Conservation (phyloP, 2,329 filamentous ascomycete species). For the Rutstroemia sp. region DNA sequence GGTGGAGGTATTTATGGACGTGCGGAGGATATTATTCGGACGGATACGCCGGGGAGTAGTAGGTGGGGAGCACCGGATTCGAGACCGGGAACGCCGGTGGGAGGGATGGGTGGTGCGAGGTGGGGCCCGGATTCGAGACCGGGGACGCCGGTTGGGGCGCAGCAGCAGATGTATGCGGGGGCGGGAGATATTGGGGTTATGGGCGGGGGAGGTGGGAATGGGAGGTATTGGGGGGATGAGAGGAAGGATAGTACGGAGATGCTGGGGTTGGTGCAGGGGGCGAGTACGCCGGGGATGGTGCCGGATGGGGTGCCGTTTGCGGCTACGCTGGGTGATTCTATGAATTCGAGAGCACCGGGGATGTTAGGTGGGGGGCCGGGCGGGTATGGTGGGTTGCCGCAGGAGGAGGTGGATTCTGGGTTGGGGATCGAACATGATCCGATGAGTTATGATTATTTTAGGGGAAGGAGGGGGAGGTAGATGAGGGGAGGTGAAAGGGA, state of each 20-base stretch:
- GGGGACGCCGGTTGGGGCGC: conserved; percentile 14
- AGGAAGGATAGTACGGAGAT: not conserved
- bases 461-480: conserved; percentile 14
- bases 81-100: conserved; percentile 19
- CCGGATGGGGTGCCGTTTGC: not conserved
- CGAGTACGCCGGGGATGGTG: not conserved
- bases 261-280: not conserved
- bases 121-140: conserved; percentile 20
- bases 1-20: conserved; percentile 56
- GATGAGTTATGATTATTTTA: conserved; percentile 29
- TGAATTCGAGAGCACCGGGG: conserved; percentile 35
- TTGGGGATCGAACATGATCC: conserved; percentile 24
- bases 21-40: conserved; percentile 44
- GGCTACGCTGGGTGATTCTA: not conserved
- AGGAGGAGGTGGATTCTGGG: conserved; percentile 30
- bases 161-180: not conserved
- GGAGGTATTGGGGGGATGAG: not conserved
- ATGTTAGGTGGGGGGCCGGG: conserved; percentile 50
- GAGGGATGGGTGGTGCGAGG: not conserved
- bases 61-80: conserved; percentile 15
- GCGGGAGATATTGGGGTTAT: conserved; percentile 1
- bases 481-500: too few relatives aligned
- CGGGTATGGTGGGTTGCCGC: conserved; percentile 53
- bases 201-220: not conserved
- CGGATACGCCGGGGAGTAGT: conserved; percentile 24